Evolutionary conservation across 805 yeast genomes (phyloP), one percentile per base, ranked within the genome.

Genomic region (Hanseniaspora lindneri): DNA sequence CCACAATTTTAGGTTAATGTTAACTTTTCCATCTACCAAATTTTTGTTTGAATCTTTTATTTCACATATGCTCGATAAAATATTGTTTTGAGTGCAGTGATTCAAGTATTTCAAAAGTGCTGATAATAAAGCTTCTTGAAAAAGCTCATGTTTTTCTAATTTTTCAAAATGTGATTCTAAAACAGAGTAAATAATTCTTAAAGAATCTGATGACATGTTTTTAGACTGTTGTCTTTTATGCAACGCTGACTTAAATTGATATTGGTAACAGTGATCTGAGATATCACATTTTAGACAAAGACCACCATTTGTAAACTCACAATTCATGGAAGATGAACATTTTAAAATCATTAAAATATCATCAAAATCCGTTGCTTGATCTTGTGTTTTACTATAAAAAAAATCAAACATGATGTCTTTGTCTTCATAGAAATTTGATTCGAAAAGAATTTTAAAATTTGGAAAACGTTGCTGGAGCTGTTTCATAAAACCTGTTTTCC

Each of bases 261-360:
- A n/a, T 4, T 23, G 37, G 25, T 37, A 44, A 16, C 37, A 37
- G 19, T 48, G 40, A 3, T 48, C 51, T 1, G 51, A 48, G 13
- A 36, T 25, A 30, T 48, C 51, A 28, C 51, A 49, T 35, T 20
- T 32, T 16, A 49, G 19, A 19, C 51, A 49, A 14, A 21, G 20
- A 2, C 27, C 27, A 16, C 39, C 43, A 3, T 21, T 20, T n/a
- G 51, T 42, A 14, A 39, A 25, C 21, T 32, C 32, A 39, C 51
- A 49, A 28, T 49, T 43, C 20, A 49, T 3, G 17, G 33, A 28
- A 10, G 44, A 25, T 9, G 39, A 20, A 14, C 42, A 23, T 1
- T 29, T 33, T 34, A 49, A 5, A 13, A 44, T 24, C n/a, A 25
- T 29, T 16, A 16, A 19, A 2, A 42, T 11, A 14, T 42, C 48